Base-by-base conservation (phyloP, 2,329 filamentous ascomycete species). In the Arthrobotrys iridis region DNA sequence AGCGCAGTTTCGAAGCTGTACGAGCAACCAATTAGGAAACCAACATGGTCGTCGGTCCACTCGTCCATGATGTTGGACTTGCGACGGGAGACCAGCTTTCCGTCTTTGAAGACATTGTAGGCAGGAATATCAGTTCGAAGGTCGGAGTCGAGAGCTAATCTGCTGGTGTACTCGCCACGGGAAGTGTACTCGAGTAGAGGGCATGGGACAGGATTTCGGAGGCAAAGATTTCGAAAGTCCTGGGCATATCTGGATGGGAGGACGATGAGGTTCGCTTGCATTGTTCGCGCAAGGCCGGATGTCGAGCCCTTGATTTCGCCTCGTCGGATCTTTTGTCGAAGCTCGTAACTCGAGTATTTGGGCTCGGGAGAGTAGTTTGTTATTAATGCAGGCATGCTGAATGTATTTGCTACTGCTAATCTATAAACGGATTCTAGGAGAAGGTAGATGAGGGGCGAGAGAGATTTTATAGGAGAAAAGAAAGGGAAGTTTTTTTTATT, bases 1-100 rank as follows among this genome's bases (percentile, higher is more conserved):
- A 90, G 83, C 2, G 87, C 88, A 1, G 83, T 81, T 80, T 90
- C 88, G 79, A 90, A 90, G 77, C 85, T 87, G 82, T 86, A 90
- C 0, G 85, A 88, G 79, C 88, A 90, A 6, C 88, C 88, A 75
- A 90, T 86, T 46, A 90, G 80, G 78, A 89, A 90, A 0, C 84
- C 88, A 22, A 88, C 85, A 77, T 90, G 87, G 77, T 88, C 84
- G 3, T 82, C 79, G 0, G 84, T 85, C 88, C 88, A 90, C 41
- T 87, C 80, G 1, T 81, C 78, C 0, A 81, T 77, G 13, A 90
- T 82, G 78, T 88, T 83, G 1, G 78, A 57, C 30, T 81, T 81
- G 13, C 82, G 81, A 0, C 81, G 79, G 3, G 81, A 77, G 30
- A 76, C 62, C 1, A 86, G 81, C 46, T 81, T 81, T 1, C 84